phyloP scores from a whole-genome alignment of 495 filamentous ascomycete species.

The Tuber aestivum region DNA sequence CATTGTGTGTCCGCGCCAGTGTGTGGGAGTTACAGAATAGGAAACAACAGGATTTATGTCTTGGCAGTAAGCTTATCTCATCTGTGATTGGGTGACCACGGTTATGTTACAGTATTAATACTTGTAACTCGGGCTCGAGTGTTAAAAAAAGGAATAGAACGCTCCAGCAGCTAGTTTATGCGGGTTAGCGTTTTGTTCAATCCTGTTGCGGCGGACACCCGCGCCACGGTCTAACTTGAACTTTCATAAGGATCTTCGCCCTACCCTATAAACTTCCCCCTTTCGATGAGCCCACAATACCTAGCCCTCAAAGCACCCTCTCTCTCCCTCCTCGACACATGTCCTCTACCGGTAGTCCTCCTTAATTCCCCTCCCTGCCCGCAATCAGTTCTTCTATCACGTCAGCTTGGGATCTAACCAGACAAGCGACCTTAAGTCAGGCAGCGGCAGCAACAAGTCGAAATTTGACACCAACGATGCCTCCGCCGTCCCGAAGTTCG shows the following conservation, averaged over 20 bases:
- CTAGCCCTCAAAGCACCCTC: neutral
- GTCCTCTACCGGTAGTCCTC: neutral
- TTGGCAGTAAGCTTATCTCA: neutral
- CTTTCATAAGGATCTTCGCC: neutral
- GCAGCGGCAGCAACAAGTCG: neutral
- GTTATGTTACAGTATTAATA: neutral
- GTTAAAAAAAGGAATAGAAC: neutral
- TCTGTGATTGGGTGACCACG: neutral
- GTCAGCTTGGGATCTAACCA: neutral
- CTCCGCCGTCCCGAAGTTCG: constrained; percentile 17
- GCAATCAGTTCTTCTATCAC: neutral
- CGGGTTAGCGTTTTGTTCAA: neutral
- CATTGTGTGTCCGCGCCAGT: neutral
- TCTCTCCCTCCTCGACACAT: neutral
- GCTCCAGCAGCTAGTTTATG: neutral
- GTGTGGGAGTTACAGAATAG: neutral
- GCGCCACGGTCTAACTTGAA: neutral
- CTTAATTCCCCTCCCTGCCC: constrained; percentile 5
- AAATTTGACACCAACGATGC: constrained; percentile 40
- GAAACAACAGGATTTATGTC: neutral
- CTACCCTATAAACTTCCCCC: neutral
- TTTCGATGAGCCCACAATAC: neutral
- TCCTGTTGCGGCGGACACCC: neutral
- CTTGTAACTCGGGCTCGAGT: neutral
- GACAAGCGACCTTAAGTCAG: neutral